These are phyloP conservation scores for Thymus mandschuricus DNA, from an alignment of 257 asterid genomes.

Conservation along the genomic window DNA sequence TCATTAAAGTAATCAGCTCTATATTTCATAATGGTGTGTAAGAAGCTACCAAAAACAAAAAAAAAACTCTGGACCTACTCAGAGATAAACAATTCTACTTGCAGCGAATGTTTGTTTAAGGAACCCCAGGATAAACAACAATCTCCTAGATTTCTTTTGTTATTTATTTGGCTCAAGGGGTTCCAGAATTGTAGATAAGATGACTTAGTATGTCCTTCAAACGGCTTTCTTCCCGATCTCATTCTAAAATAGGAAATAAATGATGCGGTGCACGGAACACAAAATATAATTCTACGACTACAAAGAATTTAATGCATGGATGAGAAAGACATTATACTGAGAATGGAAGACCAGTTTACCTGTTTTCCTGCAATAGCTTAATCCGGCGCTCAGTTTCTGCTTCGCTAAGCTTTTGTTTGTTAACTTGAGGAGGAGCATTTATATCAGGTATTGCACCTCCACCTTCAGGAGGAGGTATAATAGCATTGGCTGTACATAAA, in stretches of 20 bases:
- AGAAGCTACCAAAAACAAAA: conserved; percentile 9
- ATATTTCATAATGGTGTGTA: conserved; percentile 2
- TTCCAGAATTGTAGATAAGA: conserved; percentile 19
- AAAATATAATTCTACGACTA: background rate
- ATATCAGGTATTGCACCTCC: conserved; percentile 53
- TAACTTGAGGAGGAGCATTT: conserved; percentile 45
- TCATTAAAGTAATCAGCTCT: background rate
- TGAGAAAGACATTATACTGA: background rate
- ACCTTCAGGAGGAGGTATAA: conserved; percentile 59
- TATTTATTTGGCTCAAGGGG: conserved; percentile 21
- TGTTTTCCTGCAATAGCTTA: conserved; percentile 75
- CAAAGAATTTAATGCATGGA: background rate
- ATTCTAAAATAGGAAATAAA: too few relatives aligned
- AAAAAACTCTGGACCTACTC: conserved; percentile 14
- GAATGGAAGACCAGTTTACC: conserved; percentile 47
- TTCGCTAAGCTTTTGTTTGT: conserved; percentile 73
- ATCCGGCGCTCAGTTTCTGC: conserved; percentile 82
- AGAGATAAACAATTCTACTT: conserved; percentile 2
- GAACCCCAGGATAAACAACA: background rate
- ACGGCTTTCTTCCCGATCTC: background rate
- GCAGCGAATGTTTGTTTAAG: background rate
- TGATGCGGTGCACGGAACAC: too few relatives aligned
- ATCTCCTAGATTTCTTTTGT: background rate
- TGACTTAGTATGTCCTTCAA: conserved; percentile 22
- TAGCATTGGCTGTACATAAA: conserved; percentile 68